Evolutionary conservation across 2,329 filamentous ascomycete species (phyloP), one percentile per base, ranked within the genome.

Genomic region (Pseudonectria buxi): DNA sequence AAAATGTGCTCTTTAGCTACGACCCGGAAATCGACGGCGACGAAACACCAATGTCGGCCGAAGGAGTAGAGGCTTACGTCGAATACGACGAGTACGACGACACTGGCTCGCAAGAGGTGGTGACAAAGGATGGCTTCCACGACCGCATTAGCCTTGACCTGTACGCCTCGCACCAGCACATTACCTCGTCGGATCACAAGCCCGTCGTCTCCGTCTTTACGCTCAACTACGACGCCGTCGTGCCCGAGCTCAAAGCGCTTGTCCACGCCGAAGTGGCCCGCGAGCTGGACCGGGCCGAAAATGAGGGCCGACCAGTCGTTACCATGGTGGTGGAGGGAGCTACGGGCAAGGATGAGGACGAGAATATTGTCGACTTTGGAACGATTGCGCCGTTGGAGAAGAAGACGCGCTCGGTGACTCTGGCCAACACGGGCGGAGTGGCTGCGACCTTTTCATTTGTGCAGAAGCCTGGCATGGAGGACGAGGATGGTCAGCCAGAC

Each of bases 181-280:
- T 98, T 15, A 75, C 86, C 12, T 95, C 90, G 1, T 96, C 90
- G 0, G 92, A 98, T 51, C 92, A 98, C 62, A 98, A 98, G 57
- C 94, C 92, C 0, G 65, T 98, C 2, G 77, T 81, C 39, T 86
- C 88, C 1, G 68, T 89, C 1, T 96, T 96, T 54, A 82, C 76
- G 0, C 63, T 98, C 7, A 81, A 83, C 29, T 95, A 92, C 54
- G 86, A 95, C 43, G 83, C 86, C 1, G 85, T 95, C 1, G 79
- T 94, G 0, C 84, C 88, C 0, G 81, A 90, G 18, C 65, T 95
- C 16, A 95, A 94, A 57, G 78, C 86, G 2, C 82, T 78, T 43
- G 71, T 96, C 0, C 84, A 95, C 43, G 78, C 85, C 37, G 88
- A 96, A 54, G 85, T 96, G 10, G 89, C 85, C 2, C 76, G 84